These are phyloP conservation scores for Hirschioporus abietinus DNA, from an alignment of 768 basidiomycete species.

Conservation along the genomic window DNA sequence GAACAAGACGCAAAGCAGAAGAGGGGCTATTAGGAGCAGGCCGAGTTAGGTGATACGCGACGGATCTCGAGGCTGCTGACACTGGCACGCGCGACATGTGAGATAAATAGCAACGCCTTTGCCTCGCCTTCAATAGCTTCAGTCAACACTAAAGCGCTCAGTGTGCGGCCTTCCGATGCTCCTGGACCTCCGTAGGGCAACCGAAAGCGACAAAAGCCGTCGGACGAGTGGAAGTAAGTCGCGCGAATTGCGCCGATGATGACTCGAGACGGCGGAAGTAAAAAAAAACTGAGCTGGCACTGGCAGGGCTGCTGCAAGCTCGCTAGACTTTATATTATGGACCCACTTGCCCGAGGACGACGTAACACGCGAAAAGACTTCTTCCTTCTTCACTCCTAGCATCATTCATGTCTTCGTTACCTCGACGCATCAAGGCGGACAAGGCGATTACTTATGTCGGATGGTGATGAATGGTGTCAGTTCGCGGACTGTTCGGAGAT, in stretches of 20 bases:
- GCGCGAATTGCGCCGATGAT: background rate
- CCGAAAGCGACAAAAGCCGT: background rate
- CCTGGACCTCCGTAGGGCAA: background rate
- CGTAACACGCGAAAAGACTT: too few species aligned
- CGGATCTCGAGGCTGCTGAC: conserved; percentile 1
- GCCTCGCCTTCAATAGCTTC: background rate
- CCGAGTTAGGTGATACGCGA: background rate
- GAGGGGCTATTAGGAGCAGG: background rate
- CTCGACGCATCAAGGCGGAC: background rate
- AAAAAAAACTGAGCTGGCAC: background rate
- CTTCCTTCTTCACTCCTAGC: too few species aligned
- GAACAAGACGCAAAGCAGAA: background rate
- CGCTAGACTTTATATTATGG: background rate
- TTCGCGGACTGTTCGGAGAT: too few species aligned
- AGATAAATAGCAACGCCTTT: background rate
- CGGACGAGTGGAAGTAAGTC: background rate
- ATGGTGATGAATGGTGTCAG: background rate
- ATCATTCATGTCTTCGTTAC: background rate
- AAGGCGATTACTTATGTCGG: background rate
- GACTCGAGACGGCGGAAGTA: background rate
- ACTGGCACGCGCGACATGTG: conserved; percentile 1
- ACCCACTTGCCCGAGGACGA: background rate
- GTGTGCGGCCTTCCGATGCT: background rate
- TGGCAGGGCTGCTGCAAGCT: background rate
- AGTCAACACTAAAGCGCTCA: background rate